Percentiles rank a stretch among this genome's conserved stretches.
Evolutionary conservation across 2,329 filamentous ascomycete species (phyloP).

Genomic region (Calonectria pteridis): DNA sequence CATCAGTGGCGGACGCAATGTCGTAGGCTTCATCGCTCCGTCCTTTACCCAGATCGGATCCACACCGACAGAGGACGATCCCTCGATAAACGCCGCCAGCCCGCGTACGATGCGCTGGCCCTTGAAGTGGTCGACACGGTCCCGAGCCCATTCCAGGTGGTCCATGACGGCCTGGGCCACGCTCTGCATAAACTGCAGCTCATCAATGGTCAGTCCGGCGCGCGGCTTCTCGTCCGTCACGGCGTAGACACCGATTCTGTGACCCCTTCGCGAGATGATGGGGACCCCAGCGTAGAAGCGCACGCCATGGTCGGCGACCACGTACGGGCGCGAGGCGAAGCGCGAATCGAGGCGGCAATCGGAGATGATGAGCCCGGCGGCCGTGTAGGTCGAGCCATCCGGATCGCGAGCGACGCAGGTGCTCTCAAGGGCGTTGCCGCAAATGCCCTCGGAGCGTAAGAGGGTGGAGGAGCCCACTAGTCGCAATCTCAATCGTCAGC

Average conservation of each 20-base stretch:
- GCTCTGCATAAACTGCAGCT: conserved; percentile 67
- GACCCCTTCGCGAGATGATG: conserved; percentile 65
- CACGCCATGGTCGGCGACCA: conserved; percentile 47
- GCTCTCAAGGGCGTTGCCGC: conserved; percentile 44
- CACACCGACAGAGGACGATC: conserved; percentile 50
- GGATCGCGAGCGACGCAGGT: conserved; percentile 42
- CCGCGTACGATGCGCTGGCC: conserved; percentile 67
- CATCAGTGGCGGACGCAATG: conserved; percentile 36
- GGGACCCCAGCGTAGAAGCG: conserved; percentile 64
- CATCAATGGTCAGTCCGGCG: conserved; percentile 59
- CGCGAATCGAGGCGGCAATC: conserved; percentile 49
- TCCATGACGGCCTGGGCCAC: conserved; percentile 69
- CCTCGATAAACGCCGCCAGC: conserved; percentile 66
- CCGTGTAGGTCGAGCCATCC: conserved; percentile 42
- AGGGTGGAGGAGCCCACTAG: conserved; percentile 45
- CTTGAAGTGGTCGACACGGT: conserved; percentile 63
- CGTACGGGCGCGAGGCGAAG: conserved; percentile 49
- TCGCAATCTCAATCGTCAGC: neutral
- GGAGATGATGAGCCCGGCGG: conserved; percentile 46
- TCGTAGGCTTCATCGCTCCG: conserved; percentile 18
- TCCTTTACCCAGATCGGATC: conserved; percentile 29
- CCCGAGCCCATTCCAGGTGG: conserved; percentile 69
- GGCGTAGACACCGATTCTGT: conserved; percentile 71
- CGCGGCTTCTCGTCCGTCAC: conserved; percentile 70
- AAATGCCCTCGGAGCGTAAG: conserved; percentile 49